phyloP scores from a whole-genome alignment of 1,284 basidiomycete species.

The Ganoderma lucidum region DNA sequence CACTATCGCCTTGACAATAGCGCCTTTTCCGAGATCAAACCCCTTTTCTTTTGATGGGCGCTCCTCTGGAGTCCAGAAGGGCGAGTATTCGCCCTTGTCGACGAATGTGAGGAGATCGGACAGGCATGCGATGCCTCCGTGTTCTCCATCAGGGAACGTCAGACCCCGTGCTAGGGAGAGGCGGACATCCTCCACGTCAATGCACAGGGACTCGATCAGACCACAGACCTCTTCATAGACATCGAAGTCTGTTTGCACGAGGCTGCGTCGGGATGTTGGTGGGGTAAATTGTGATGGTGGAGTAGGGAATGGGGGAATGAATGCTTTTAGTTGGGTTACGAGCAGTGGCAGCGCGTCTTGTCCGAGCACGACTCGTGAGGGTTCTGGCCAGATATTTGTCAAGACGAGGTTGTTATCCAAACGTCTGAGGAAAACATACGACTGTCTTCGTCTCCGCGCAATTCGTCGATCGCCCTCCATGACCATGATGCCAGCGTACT shows the following conservation, averaged over 20 bases:
- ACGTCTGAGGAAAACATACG: constrained; percentile 26
- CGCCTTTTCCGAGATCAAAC: constrained; percentile 85
- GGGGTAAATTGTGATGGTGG: constrained; percentile 50
- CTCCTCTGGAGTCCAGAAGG: constrained; percentile 61
- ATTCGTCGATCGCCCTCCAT: constrained; percentile 65
- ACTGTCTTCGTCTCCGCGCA: constrained; percentile 37
- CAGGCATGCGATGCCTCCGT: constrained; percentile 66
- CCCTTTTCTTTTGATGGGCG: constrained; percentile 64
- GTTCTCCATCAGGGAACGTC: constrained; percentile 60
- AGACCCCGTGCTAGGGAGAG: constrained; percentile 73
- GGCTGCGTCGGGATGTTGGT: constrained; percentile 53
- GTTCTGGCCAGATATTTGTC: constrained; percentile 13
- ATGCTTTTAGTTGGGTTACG: constrained; percentile 62
- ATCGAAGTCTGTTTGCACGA: constrained; percentile 76
- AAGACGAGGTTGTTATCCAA: background rate
- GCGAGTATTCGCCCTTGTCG: constrained; percentile 70
- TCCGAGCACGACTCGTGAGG: constrained; percentile 65
- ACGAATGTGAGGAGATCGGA: constrained; percentile 75
- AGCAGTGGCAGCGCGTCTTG: constrained; percentile 70
- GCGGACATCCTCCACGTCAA: constrained; percentile 79
- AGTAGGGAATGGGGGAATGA: constrained; percentile 59
- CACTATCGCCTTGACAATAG: constrained; percentile 85
- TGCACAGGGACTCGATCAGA: constrained; percentile 75
- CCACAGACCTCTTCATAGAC: constrained; percentile 76
- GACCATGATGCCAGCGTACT: constrained; percentile 75